Conservation (phyloP, 352 stramenopile species). For the Phytopythium chamaehyphon region DNA sequence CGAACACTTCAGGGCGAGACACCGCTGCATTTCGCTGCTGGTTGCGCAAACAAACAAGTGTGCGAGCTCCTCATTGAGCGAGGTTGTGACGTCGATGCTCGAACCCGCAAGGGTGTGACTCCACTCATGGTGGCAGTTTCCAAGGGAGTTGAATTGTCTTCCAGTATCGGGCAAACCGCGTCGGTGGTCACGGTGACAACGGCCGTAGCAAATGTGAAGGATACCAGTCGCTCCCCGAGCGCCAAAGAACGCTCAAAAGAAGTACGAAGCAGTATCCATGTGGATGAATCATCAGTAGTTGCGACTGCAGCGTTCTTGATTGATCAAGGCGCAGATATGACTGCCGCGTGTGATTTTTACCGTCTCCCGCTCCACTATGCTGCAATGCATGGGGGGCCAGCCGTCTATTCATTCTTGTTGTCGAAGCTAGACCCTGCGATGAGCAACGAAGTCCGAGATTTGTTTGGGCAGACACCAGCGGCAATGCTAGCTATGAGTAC, state of each 20-base stretch:
- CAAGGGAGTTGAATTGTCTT: slow-evolving; percentile 37
- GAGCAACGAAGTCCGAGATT: slow-evolving; percentile 52
- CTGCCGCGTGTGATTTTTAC: slow-evolving; percentile 63
- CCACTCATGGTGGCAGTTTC: slow-evolving; percentile 74
- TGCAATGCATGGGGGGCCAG: slow-evolving; percentile 51
- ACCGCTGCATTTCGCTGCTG: slow-evolving; percentile 76
- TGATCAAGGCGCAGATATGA: slow-evolving; percentile 50
- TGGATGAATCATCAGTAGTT: slow-evolving; percentile 54
- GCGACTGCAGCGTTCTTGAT: slow-evolving; percentile 73
- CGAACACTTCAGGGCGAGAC: slow-evolving; percentile 65
- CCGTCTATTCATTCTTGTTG: slow-evolving; percentile 51
- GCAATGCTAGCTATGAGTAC: slow-evolving; percentile 37
- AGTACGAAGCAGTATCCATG: slow-evolving; percentile 37
- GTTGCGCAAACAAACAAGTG: slow-evolving; percentile 50
- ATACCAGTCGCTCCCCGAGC: background rate
- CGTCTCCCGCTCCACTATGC: slow-evolving; percentile 75
- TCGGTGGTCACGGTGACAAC: background rate
- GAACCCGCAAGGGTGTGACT: slow-evolving; percentile 64
- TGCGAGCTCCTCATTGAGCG: slow-evolving; percentile 71
- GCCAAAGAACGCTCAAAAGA: slow-evolving; percentile 23
- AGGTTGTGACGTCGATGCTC: slow-evolving; percentile 61
- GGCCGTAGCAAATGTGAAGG: background rate
- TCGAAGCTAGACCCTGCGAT: slow-evolving; percentile 37
- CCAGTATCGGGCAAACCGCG: background rate
- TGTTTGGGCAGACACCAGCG: slow-evolving; percentile 58